Percentiles rank a stretch among this genome's conserved stretches.
Conservation (phyloP, 2,329 filamentous ascomycete species). For the Apiospora saccharicola region DNA sequence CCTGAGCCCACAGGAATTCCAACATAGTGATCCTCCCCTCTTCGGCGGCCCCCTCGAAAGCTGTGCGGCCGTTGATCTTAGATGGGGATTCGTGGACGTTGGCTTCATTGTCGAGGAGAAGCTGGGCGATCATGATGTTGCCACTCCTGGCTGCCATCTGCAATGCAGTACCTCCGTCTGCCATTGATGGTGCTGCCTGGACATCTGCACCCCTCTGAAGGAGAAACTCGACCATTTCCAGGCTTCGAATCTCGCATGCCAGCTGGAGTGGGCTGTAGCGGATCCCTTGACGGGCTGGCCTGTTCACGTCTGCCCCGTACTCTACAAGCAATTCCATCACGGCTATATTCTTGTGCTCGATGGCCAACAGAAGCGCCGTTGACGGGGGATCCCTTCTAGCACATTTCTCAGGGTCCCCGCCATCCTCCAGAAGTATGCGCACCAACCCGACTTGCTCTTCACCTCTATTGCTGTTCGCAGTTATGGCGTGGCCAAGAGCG, state of each 20-base stretch:
- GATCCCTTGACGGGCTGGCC: too few relatives aligned
- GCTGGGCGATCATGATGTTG: neutral
- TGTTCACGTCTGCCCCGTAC: neutral
- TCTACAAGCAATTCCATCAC: neutral
- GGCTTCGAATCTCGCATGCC: too few relatives aligned
- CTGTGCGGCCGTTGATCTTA: neutral
- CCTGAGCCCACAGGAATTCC: neutral
- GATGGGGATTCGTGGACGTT: neutral
- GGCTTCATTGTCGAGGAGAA: neutral
- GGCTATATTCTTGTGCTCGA: too few relatives aligned
- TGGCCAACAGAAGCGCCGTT: too few relatives aligned
- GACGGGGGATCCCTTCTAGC: too few relatives aligned
- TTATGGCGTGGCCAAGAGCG: too few relatives aligned
- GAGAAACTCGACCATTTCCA: neutral
- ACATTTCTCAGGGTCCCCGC: too few relatives aligned
- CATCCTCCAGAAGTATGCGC: too few relatives aligned
- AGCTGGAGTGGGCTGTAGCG: too few relatives aligned
- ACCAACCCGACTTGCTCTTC: too few relatives aligned
- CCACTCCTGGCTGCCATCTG: neutral
- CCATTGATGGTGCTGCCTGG: neutral
- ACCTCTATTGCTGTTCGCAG: too few relatives aligned
- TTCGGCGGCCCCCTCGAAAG: neutral
- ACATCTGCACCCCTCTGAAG: neutral
- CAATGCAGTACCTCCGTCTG: neutral
- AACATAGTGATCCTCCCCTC: neutral